Conservation (phyloP, 1,284 basidiomycete species). For the Cerioporus squamosus region DNA sequence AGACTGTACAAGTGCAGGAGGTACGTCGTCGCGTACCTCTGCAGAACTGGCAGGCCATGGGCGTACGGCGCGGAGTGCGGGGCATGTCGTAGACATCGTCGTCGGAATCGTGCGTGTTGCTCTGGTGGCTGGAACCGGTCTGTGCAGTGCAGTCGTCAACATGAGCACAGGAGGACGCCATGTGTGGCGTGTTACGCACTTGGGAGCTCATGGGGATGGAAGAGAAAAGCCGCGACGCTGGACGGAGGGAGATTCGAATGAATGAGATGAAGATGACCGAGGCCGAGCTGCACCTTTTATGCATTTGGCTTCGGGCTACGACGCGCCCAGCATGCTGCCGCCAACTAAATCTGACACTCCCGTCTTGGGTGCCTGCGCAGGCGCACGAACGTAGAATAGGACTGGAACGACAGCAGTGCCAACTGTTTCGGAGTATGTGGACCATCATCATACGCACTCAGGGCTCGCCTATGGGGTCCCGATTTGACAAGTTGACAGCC, state of each 20-base stretch:
- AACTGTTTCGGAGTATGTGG: background rate
- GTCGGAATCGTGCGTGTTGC: conserved; percentile 28
- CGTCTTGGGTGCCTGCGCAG: background rate
- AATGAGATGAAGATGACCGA: background rate
- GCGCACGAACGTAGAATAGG: background rate
- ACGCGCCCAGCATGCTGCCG: background rate
- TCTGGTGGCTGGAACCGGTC: conserved; percentile 14
- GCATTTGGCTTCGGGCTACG: background rate
- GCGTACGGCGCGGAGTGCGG: conserved; percentile 36
- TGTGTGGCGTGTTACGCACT: background rate
- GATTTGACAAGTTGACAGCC: background rate
- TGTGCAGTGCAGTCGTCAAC: background rate
- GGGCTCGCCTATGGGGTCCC: background rate
- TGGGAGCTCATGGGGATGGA: conserved; percentile 18
- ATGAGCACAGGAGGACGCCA: background rate
- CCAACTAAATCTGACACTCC: conserved; percentile 8
- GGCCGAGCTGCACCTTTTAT: background rate
- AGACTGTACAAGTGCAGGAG: background rate
- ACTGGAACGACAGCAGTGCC: no score
- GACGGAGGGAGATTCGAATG: background rate
- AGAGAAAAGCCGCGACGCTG: background rate
- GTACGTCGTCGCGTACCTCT: conserved; percentile 23
- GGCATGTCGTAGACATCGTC: conserved; percentile 35
- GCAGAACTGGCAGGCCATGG: conserved; percentile 38
- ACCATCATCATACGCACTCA: conserved; percentile 1